Evolutionary conservation across 1,139 yeast genomes (phyloP).

Genomic region (Blastobotrys arbuscula): DNA sequence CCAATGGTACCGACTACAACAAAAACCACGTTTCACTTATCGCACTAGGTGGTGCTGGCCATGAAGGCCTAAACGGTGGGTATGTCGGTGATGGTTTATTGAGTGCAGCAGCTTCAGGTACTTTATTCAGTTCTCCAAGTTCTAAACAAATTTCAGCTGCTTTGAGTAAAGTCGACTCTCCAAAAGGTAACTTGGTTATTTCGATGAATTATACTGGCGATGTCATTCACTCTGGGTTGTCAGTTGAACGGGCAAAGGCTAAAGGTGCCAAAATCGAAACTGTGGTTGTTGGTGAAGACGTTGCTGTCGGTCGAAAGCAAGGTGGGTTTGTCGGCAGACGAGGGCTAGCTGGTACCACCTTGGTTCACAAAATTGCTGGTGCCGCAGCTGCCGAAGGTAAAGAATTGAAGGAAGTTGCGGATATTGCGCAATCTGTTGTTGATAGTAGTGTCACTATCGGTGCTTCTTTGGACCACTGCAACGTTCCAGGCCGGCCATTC

Average conservation of each 20-base stretch:
- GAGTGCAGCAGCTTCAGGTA: constrained; percentile 86
- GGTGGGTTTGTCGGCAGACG: constrained; percentile 90
- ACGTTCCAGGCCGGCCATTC: constrained; percentile 72
- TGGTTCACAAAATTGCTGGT: constrained; percentile 82
- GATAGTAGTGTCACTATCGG: constrained; percentile 77
- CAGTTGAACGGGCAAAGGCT: constrained; percentile 79
- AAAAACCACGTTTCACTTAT: constrained; percentile 47
- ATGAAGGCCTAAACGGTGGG: constrained; percentile 91
- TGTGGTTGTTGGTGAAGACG: constrained; percentile 82
- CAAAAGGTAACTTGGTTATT: constrained; percentile 64
- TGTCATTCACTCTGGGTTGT: constrained; percentile 83
- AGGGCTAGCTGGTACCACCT: constrained; percentile 84
- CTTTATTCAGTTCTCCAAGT: constrained; percentile 86
- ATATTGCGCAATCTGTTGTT: constrained; percentile 56
- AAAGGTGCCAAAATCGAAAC: constrained; percentile 67
- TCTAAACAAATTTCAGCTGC: constrained; percentile 81
- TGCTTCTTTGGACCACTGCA: constrained; percentile 82
- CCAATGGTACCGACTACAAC: constrained; percentile 15
- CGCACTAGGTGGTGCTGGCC: constrained; percentile 96
- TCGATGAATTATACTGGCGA: constrained; percentile 95
- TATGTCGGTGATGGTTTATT: constrained; percentile 78
- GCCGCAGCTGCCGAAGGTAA: constrained; percentile 53
- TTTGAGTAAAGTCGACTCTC: constrained; percentile 50
- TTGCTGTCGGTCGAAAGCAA: constrained; percentile 81
- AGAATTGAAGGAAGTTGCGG: constrained; percentile 47